Evolutionary conservation across 163 green algal genomes (phyloP), one percentile per base, ranked within the genome.

Genomic region (Chloromonas sp.): DNA sequence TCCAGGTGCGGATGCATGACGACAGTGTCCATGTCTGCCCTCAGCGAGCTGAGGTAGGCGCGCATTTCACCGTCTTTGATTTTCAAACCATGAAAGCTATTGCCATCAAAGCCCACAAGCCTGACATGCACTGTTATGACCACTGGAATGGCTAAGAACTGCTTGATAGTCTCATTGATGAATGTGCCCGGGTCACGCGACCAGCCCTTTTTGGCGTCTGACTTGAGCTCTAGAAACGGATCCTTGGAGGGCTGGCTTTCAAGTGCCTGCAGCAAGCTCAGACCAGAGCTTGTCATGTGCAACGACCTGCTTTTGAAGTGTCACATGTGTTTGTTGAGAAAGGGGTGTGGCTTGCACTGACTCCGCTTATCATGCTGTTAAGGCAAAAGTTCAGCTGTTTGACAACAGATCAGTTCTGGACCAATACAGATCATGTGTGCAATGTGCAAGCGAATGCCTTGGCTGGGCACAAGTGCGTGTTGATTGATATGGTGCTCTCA

Each of bases 91-190:
- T 8, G 60, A 58, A 60, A 90, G 86, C 86, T 87, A 71, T 90
- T 85, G 57, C 87, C 88, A 3, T 85, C 78, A 71, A 92, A 92
- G 1, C 85, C 86, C 0, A 92, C 70, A 1, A 92, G 87, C 83
- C 88, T 87, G 0, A 92, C 79, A 1, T 88, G 84, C 0, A 92
- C 78, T 0, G 2, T 84, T 14, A 90, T 60, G 0, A 82, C 71
- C 13, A 89, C 85, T 0, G 70, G 36, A 3, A 85, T 62, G 1
- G 84, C 83, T 0, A 13, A 74, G 60, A 90, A 79, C 60, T 61
- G 61, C 66, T 60, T 57, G 1, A 92, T 61, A 14, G 87, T 88
- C 36, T 89, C 85, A 3, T 88, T 89, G 59, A 90, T 88, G 71
- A 79, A 3, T 2, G 13, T 14, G 5, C 71, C 71, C 2, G 13